Percentiles rank a stretch among this genome's conserved stretches.
Conservation (phyloP, 306 rosid genomes). For the Prunus armeniaca region DNA sequence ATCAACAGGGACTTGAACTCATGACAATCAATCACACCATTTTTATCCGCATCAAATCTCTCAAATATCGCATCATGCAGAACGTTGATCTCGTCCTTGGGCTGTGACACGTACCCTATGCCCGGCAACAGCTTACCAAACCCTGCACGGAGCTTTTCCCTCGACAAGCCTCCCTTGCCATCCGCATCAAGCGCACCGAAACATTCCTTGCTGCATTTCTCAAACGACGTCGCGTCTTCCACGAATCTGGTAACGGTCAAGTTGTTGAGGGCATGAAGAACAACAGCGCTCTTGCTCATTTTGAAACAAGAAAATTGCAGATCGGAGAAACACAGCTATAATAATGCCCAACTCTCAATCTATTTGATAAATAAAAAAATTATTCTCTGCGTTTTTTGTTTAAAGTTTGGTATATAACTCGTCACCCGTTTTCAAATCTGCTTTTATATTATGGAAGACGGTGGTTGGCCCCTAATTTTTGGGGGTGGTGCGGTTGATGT, state of each 20-base stretch:
- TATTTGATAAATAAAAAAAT: too few species aligned
- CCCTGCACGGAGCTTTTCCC: conserved; percentile 32
- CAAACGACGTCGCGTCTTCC: conserved; percentile 35
- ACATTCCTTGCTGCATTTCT: conserved; percentile 34
- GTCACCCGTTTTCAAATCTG: not conserved
- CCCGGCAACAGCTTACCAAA: conserved; percentile 36
- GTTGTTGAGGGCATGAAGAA: conserved; percentile 39
- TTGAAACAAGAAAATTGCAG: not conserved
- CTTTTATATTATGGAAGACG: not conserved
- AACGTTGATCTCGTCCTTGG: conserved; percentile 14
- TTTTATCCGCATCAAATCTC: conserved; percentile 46
- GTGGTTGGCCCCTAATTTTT: not conserved
- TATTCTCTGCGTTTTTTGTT: not conserved
- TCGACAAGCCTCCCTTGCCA: conserved; percentile 42
- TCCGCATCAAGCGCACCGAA: conserved; percentile 37
- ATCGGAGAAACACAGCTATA: too few species aligned
- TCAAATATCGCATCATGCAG: conserved; percentile 30
- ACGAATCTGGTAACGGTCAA: conserved; percentile 25
- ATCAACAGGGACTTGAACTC: conserved; percentile 44
- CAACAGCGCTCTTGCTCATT: conserved; percentile 24
- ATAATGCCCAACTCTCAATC: too few species aligned
- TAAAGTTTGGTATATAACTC: not conserved
- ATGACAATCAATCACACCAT: conserved; percentile 33
- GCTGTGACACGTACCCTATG: conserved; percentile 28
- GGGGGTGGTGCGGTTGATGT: conserved; percentile 1